Percentiles rank a stretch among this genome's conserved stretches.
Evolutionary conservation across 2,329 filamentous ascomycete genomes (phyloP).

Genomic region (Tolypocladium sp.): DNA sequence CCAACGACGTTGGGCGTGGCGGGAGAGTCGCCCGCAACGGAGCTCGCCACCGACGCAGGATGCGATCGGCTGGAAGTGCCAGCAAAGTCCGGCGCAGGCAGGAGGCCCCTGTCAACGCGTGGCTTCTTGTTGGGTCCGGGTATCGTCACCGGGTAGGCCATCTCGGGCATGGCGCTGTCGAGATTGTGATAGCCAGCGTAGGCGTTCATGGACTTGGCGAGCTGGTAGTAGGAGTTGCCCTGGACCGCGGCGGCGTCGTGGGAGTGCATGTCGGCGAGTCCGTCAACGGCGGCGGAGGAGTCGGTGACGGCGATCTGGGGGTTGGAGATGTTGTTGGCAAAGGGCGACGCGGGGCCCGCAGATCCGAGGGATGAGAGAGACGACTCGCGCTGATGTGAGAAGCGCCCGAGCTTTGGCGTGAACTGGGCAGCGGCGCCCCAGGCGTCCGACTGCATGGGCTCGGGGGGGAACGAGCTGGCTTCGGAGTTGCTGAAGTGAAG

Average conservation of each 20-base stretch:
- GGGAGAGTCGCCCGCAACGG: constrained; percentile 48
- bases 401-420: constrained; percentile 27
- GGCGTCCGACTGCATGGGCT: constrained; percentile 32
- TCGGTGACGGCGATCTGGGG: constrained; percentile 49
- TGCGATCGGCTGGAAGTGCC: constrained; percentile 34
- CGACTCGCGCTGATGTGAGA: constrained; percentile 49
- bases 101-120: constrained; percentile 30
- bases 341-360: constrained; percentile 51
- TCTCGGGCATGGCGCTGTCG: constrained; percentile 25
- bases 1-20: constrained; percentile 41
- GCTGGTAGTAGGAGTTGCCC: constrained; percentile 33
- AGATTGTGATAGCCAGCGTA: constrained; percentile 34
- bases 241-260: constrained; percentile 11
- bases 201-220: constrained; percentile 33
- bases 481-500: neutral
- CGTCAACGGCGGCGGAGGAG: constrained; percentile 29
- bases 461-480: constrained; percentile 1
- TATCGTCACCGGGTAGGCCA: constrained; percentile 30
- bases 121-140: constrained; percentile 25
- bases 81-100: constrained; percentile 36
- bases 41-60: constrained; percentile 48
- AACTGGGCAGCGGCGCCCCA: constrained; percentile 29
- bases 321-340: constrained; percentile 43
- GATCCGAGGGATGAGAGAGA: constrained; percentile 53
- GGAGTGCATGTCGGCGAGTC: constrained; percentile 31